Base-by-base conservation (phyloP, 768 basidiomycete species). In the Leccinellum luteum region DNA sequence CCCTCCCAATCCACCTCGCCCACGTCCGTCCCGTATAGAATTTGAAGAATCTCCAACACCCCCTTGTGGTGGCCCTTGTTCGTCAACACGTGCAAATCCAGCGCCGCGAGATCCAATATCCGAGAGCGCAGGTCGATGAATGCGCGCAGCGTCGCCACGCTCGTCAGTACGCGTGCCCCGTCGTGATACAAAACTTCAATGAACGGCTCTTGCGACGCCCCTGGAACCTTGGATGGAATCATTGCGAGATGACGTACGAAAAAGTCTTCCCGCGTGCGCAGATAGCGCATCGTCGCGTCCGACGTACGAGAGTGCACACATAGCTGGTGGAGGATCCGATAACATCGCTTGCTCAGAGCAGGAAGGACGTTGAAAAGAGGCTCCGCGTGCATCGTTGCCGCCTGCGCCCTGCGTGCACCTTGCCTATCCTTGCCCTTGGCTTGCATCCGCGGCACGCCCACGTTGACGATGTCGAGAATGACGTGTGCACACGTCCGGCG, bases 221-320 rank as follows among this genome's bases (percentile, higher is more conserved):
- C 71, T 0, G 90, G 86, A 0, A 81, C 80, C 56, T 79, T 78
- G 27, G 86, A 82, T 1, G 94, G 90, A 28, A 95, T 79, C 12
- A 79, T 82, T 6, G 85, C 81, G n/a, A 96, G 80, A 66, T 97
- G 94, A 2, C 90, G 82, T 3, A 85, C 84, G 66, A 94, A 94
- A 75, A 94, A 98, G 66, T 94, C 87, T 70, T 96, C 90, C 9
- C 87, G 79, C 2, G 90, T 92, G 34, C 91, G 86, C 32, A 97
- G 80, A 67, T 96, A 97, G 0, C 92, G 85, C 73, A 90, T 87
- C 5, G 85, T 86, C 55, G 86, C 85, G 34, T 87, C 85, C 0
- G 90, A 90, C 0, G 94, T 96, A 41, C 83, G 79, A 9, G 88
- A 82, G 65, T 98, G 92, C n/a, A 86, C 80, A 73, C 92, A 96